phyloP scores from a whole-genome alignment of 768 basidiomycete genomes.

The Holtermanniella nyarrowii region DNA sequence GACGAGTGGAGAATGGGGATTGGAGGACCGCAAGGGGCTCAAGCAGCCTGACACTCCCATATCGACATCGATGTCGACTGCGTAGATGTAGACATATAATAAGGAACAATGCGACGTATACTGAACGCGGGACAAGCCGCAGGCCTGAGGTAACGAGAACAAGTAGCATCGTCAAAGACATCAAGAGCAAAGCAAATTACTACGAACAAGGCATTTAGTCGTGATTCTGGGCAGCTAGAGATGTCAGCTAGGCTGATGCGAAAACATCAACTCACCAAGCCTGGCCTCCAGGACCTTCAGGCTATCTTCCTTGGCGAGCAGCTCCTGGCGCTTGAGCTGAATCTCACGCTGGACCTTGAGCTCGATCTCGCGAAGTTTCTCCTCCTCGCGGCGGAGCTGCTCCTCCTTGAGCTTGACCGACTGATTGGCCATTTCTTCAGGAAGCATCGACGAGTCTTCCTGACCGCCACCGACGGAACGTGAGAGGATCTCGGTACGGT shows the following conservation, averaged over 20 bases:
- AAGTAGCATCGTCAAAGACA: too few relatives aligned
- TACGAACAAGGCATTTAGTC: background rate
- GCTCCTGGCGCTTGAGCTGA: constrained; percentile 91
- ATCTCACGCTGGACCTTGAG: constrained; percentile 96
- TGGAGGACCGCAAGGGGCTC: too few relatives aligned
- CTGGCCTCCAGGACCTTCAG: constrained; percentile 39
- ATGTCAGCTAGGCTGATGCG: background rate
- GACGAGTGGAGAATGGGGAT: background rate
- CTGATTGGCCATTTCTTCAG: constrained; percentile 93
- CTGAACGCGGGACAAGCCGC: too few relatives aligned
- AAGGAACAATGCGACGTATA: too few relatives aligned
- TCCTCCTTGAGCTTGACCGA: constrained; percentile 97
- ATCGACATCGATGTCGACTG: too few relatives aligned
- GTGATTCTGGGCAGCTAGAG: constrained; percentile 1
- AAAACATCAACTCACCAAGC: constrained; percentile 26
- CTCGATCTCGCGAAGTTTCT: constrained; percentile 97
- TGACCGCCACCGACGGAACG: constrained; percentile 62
- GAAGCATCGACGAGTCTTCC: constrained; percentile 68
- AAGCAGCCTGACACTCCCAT: too few relatives aligned
- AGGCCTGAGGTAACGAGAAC: too few relatives aligned
- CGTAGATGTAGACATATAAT: too few relatives aligned
- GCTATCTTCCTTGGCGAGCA: constrained; percentile 84
- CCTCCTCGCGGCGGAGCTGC: constrained; percentile 90
- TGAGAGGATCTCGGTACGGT: constrained; percentile 94
- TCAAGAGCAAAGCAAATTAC: too few relatives aligned